Evolutionary conservation across 371 early-diverging fungal genomes (phyloP), one percentile per base, ranked within the genome.

Genomic region (Dichotomocladium elegans): DNA sequence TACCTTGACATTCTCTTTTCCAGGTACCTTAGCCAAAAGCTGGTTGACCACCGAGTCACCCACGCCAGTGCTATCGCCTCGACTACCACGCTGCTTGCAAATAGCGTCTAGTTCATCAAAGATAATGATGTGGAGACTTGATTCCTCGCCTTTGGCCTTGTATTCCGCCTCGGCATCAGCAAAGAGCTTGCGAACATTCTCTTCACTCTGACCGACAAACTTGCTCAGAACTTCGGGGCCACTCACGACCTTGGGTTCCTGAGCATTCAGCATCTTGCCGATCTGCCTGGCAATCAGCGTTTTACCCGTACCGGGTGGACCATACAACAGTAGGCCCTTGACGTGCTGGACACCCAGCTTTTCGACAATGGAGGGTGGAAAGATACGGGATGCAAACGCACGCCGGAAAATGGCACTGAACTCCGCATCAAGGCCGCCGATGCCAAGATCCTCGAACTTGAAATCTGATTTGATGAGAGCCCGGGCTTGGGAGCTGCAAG

Each of bases 41-140:
- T 99, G 99, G 71, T 99, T 99, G 27, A 99, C 99, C 3, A 99
- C 92, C 3, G 98, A 95, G 70, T 99, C 99, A 17, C 99, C 99
- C 15, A 97, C 95, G 37, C 99, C 99, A 0, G 99, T 96, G 41
- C 90, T 90, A 60, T 93, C 93, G 63, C 91, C 90, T 51, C 86
- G 91, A 40, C 88, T 83, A 34, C 99, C 99, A 81, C 99, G 93
- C 62, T 96, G 97, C 64, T 96, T 98, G 81, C 99, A 99, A 51
- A 99, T 99, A 15, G 99, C 99, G 77, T 99, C 99, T 70, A 99
- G 85, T 79, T 99, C 99, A 72, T 99, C 99, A 74, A 99, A 99
- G 47, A 99, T 99, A 61, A 99, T 98, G 53, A 99, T 99, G 64
- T 99, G 99, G 43, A 99, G 79, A 22, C 85, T 80, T 45, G 92